Evolutionary conservation across 2,329 filamentous ascomycete genomes (phyloP), one percentile per base, ranked within the genome.

Genomic region (Aspergillus ochraceoroseus): DNA sequence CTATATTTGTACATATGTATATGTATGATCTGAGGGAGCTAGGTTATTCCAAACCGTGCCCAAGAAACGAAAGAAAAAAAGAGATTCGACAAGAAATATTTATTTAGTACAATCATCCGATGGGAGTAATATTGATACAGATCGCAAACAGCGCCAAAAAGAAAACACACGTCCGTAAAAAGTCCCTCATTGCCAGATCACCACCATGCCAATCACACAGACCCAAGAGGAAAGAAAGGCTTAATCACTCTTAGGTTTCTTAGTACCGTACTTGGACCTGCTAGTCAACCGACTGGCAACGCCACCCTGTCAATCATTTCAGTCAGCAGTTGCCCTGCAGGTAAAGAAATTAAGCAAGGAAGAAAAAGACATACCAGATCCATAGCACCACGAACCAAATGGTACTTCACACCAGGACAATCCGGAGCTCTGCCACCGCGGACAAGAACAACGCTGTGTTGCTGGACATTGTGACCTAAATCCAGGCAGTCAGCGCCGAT

Each of bases 331-430:
- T 26, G n/a, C 32, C 17, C 15, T 7, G 3, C 20, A 20, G 7
- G 29, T 7, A n/a, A 4, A 27, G 32, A 20, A 20, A 17, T 5
- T 11, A 12, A 7, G 5, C 17, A 38, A 27, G 14, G 2, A 28
- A 34, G 25, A n/a, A 37, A 14, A 14, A 32, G 48, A 77, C 85
- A 59, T 74, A 95, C 89, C 79, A 98, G 67, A 77, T 98, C 92
- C 68, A 95, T 72, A 13, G 89, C 87, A 20, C 92, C 92, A 62
- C 92, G 75, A 28, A 98, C 86, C 58, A 95, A 72, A 67, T 94
- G 87, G 65, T 98, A 98, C 62, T 89, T 83, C 68, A 98, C 92
- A 82, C 92, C 92, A 47, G 92, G 92, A 72, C 92, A 98, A 81
- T 98, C 92, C 77, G 96, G 92, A 51, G 80, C 82, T 63, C 92